A percentile compares a stretch with the other conserved stretches of the same genome.
Conservation (phyloP, 2,329 filamentous ascomycete genomes). For the Trichoderma sp. region DNA sequence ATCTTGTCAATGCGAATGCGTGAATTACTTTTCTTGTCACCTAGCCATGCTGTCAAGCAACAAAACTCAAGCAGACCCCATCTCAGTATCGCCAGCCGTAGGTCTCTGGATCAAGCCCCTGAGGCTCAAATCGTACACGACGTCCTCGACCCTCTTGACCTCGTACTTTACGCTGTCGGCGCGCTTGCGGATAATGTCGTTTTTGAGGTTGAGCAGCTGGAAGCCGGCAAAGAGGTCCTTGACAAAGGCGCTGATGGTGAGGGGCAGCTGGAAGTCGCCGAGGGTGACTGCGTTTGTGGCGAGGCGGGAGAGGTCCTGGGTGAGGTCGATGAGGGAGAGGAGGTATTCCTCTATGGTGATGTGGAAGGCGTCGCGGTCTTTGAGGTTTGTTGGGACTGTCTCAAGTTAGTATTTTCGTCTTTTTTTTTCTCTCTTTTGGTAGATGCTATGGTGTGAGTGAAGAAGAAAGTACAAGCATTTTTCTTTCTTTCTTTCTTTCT, state of each 20-base stretch:
- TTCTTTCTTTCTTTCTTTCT: no score
- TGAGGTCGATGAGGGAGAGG: slow-evolving; percentile 80
- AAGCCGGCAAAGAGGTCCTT: slow-evolving; percentile 96
- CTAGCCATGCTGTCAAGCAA: background rate
- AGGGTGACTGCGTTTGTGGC: slow-evolving; percentile 90
- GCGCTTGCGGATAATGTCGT: slow-evolving; percentile 83
- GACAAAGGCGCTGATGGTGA: slow-evolving; percentile 88
- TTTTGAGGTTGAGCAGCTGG: slow-evolving; percentile 96
- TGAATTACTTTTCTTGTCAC: background rate
- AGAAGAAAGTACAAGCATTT: no score
- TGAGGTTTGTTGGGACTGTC: slow-evolving; percentile 85
- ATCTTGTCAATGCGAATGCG: background rate
- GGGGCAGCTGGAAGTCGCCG: slow-evolving; percentile 81
- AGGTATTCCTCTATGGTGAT: slow-evolving; percentile 97
- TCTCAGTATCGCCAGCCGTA: slow-evolving; percentile 43
- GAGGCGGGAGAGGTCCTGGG: slow-evolving; percentile 87
- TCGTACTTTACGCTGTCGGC: slow-evolving; percentile 96
- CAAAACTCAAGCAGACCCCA: slow-evolving; percentile 39
- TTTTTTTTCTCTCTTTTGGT: no score
- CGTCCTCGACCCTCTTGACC: slow-evolving; percentile 97
- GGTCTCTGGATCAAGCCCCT: slow-evolving; percentile 73
- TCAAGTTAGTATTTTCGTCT: background rate
- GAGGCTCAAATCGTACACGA: slow-evolving; percentile 92
- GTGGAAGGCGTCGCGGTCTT: slow-evolving; percentile 88
- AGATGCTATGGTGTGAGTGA: no score